These are phyloP conservation scores for Dendrobium catenatum DNA, from an alignment of 106 monocot genomes.

Conservation along the genomic window DNA sequence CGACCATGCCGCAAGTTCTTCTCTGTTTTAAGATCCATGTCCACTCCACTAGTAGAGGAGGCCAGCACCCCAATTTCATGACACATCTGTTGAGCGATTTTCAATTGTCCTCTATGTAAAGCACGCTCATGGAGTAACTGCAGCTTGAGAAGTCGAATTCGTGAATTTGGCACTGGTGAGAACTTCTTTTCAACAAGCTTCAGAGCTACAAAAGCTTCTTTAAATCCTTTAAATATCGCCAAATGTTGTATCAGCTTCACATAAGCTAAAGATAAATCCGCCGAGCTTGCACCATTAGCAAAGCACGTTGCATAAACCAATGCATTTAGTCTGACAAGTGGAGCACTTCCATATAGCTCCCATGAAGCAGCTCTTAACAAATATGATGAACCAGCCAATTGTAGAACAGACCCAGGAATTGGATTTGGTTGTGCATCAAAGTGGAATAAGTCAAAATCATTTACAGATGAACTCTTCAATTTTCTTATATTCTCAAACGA, in stretches of 20 bases:
- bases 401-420: slow-evolving; percentile 72
- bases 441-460: slow-evolving; percentile 80
- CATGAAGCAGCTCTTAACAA: slow-evolving; percentile 84
- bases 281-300: slow-evolving; percentile 84
- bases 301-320: slow-evolving; percentile 79
- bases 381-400: slow-evolving; percentile 87
- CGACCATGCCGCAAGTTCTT: slow-evolving; percentile 78
- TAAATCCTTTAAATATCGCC: slow-evolving; percentile 75
- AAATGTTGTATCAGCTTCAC: slow-evolving; percentile 88
- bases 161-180: slow-evolving; percentile 53
- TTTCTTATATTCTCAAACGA: slow-evolving; percentile 25
- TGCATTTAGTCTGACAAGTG: slow-evolving; percentile 74
- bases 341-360: slow-evolving; percentile 96
- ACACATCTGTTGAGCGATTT: slow-evolving; percentile 73
- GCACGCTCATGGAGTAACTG: slow-evolving; percentile 88
- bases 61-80: slow-evolving; percentile 72
- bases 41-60: slow-evolving; percentile 71
- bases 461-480: slow-evolving; percentile 24
- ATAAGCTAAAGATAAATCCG: slow-evolving; percentile 78
- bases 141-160: slow-evolving; percentile 62
- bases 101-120: slow-evolving; percentile 82
- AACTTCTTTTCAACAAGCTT: slow-evolving; percentile 78
- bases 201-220: slow-evolving; percentile 78
- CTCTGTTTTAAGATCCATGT: slow-evolving; percentile 88
- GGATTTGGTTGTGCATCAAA: slow-evolving; percentile 76